phyloP scores from a whole-genome alignment of 2,329 filamentous ascomycete species.

The Arthrobotrys conoides region DNA sequence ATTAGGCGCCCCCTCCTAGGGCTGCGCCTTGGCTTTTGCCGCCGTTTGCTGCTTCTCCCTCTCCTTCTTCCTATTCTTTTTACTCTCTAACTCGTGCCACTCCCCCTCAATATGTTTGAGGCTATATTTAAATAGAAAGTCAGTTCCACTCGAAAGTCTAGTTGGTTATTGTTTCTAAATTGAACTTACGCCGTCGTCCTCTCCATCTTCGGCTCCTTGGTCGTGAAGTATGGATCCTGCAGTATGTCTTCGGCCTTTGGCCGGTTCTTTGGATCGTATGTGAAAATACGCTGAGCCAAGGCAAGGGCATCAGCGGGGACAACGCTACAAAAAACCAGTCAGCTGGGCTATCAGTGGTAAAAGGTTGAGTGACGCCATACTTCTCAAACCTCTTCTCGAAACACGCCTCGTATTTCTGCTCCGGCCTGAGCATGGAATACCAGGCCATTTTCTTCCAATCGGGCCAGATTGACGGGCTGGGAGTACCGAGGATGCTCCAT shows the following conservation, averaged over 20 bases:
- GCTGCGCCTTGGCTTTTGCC: conserved; percentile 63
- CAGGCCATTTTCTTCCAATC: conserved; percentile 93
- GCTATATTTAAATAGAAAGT: conserved; percentile 67
- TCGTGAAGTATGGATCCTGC: conserved; percentile 86
- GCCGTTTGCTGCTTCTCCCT: conserved; percentile 78
- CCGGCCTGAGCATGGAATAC: conserved; percentile 91
- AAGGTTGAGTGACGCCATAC: conserved; percentile 8
- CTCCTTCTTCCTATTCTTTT: conserved; percentile 85
- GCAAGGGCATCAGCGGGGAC: conserved; percentile 86
- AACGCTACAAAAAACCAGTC: conserved; percentile 41
- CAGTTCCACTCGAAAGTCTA: not conserved
- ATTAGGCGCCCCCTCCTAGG: conserved; percentile 21
- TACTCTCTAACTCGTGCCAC: conserved; percentile 99
- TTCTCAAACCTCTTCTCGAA: conserved; percentile 85
- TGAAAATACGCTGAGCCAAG: conserved; percentile 85
- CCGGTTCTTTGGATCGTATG: conserved; percentile 86
- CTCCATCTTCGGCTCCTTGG: conserved; percentile 80
- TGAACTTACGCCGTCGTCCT: conserved; percentile 81
- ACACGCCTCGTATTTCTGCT: conserved; percentile 78
- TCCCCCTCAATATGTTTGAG: conserved; percentile 87
- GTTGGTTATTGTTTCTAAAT: not conserved
- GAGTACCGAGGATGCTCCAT: conserved; percentile 91
- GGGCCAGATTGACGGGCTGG: conserved; percentile 87
- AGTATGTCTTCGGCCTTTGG: conserved; percentile 88
- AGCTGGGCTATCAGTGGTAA: not conserved